Conservation (phyloP, 768 basidiomycete genomes). For the Sistotremastrum suecicum region DNA sequence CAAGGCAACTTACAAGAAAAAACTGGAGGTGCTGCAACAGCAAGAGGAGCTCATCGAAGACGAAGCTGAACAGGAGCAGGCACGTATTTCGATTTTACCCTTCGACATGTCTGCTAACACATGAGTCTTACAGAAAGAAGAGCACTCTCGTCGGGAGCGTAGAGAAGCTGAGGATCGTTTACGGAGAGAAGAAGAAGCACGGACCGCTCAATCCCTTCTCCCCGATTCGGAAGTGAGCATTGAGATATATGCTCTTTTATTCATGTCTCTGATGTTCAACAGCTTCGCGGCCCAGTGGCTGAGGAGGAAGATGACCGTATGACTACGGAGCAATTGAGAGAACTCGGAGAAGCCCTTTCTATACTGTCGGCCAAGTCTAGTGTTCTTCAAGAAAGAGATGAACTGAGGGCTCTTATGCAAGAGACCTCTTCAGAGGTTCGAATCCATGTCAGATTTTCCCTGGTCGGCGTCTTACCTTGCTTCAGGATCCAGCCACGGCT, state of each 20-base stretch:
- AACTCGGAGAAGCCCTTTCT: constrained; percentile 82
- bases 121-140: constrained; percentile 40
- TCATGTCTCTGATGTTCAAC: background rate
- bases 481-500: constrained; percentile 63
- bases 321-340: constrained; percentile 92
- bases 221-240: constrained; percentile 76
- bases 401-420: constrained; percentile 82
- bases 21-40: constrained; percentile 92
- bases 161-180: constrained; percentile 61
- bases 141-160: constrained; percentile 76
- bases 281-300: constrained; percentile 50
- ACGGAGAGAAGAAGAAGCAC: constrained; percentile 47
- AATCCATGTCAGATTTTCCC: constrained; percentile 2
- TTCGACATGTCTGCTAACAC: background rate
- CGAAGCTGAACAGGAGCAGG: constrained; percentile 93
- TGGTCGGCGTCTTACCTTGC: constrained; percentile 1
- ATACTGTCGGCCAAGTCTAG: constrained; percentile 88
- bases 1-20: constrained; percentile 92
- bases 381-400: constrained; percentile 90
- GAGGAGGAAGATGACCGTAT: constrained; percentile 76
- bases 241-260: background rate
- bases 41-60: constrained; percentile 99
- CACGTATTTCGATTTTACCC: constrained; percentile 4
- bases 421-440: constrained; percentile 40
- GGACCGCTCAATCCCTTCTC: constrained; percentile 64